These are phyloP conservation scores for Phytophthora rubi DNA, from an alignment of 352 stramenopile species.

Conservation along the genomic window DNA sequence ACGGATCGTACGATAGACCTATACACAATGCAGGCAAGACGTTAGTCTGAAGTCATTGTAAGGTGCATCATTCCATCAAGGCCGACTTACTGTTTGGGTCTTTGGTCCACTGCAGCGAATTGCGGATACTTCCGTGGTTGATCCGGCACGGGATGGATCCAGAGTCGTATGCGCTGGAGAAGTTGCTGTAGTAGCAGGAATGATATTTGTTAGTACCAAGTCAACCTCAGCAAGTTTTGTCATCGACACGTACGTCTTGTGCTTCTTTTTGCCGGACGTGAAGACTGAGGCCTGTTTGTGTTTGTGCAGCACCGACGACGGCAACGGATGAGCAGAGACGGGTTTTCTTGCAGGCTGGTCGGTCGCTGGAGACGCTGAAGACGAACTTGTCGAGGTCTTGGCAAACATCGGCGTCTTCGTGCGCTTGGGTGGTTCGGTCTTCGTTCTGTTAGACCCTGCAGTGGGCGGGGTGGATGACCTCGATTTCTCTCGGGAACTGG, in stretches of 20 bases:
- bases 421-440: conserved; percentile 17
- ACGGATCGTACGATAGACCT: conserved; percentile 67
- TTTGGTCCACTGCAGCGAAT: conserved; percentile 77
- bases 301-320: conserved; percentile 64
- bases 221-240: neutral
- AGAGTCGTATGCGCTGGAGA: conserved; percentile 68
- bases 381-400: conserved; percentile 15
- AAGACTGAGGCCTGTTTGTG: conserved; percentile 83
- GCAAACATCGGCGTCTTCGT: conserved; percentile 12
- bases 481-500: conserved; percentile 22
- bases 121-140: conserved; percentile 81
- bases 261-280: conserved; percentile 69
- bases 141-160: conserved; percentile 81
- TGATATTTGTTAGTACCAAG: conserved; percentile 1
- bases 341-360: conserved; percentile 26
- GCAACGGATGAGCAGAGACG: conserved; percentile 40
- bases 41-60: neutral
- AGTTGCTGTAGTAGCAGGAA: conserved; percentile 52
- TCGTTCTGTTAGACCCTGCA: conserved; percentile 19
- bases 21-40: neutral
- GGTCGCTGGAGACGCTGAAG: conserved; percentile 1
- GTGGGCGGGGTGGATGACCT: conserved; percentile 15
- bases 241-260: conserved; percentile 65
- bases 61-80: neutral
- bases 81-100: conserved; percentile 50